Evolutionary conservation across 2,329 filamentous ascomycete genomes (phyloP).

Genomic region (Fusarium paranaense): DNA sequence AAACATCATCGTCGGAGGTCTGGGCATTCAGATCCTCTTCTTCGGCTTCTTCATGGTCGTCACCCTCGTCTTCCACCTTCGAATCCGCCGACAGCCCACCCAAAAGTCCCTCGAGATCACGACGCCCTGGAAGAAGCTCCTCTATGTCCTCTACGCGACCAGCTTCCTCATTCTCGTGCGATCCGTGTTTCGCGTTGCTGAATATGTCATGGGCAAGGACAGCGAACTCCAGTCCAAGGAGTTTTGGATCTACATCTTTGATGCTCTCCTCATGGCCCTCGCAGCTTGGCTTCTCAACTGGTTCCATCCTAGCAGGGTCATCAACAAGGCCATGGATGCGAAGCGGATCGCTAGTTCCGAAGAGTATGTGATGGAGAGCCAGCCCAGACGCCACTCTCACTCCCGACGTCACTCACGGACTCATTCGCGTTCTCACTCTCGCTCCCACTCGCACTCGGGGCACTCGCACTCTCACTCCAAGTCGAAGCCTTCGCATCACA

Average conservation of each 20-base stretch:
- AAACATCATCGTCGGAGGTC: conserved; percentile 63
- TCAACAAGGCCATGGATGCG: conserved; percentile 29
- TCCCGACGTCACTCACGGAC: neutral
- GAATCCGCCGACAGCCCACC: conserved; percentile 38
- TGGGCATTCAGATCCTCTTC: conserved; percentile 66
- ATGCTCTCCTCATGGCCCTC: conserved; percentile 51
- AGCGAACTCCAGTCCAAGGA: conserved; percentile 51
- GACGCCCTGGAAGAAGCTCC: conserved; percentile 48
- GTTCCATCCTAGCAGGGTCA: conserved; percentile 45
- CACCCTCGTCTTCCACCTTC: conserved; percentile 58
- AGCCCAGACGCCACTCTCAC: conserved; percentile 14
- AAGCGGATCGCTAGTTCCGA: conserved; percentile 40
- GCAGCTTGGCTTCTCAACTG: conserved; percentile 42
- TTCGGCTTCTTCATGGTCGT: conserved; percentile 65
- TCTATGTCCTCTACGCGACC: conserved; percentile 41
- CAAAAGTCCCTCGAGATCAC: conserved; percentile 30
- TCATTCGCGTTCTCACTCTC: neutral
- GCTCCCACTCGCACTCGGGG: neutral
- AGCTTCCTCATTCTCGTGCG: conserved; percentile 54
- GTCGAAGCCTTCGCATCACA: neutral
- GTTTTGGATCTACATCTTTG: conserved; percentile 52
- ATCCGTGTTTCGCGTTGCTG: conserved; percentile 56
- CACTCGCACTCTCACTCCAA: neutral
- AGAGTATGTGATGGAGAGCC: conserved; percentile 42
- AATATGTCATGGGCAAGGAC: conserved; percentile 53